Conservation (phyloP, 164 flowering plant species). For the Litsea cubeba region DNA sequence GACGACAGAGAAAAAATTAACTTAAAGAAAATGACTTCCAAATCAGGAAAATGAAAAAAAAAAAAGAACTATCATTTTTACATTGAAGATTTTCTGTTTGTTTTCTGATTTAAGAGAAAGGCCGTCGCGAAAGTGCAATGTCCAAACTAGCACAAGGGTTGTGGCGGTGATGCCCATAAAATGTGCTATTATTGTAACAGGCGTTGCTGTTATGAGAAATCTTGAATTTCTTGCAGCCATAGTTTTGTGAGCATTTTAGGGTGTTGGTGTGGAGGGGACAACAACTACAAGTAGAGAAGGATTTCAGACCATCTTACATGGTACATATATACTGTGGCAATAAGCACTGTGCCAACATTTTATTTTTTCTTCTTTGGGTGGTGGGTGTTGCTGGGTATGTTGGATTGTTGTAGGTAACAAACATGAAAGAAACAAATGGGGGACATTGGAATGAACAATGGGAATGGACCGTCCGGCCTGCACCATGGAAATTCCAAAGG, state of each 20-base stretch:
- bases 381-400: no score
- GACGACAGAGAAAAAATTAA: no score
- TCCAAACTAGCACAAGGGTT: constrained; percentile 55
- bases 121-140: constrained; percentile 20
- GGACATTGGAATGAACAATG: neutral
- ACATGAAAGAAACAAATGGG: neutral
- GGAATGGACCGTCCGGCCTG: constrained; percentile 2
- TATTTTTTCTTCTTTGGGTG: no score
- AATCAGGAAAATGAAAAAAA: no score
- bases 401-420: no score
- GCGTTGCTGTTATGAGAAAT: constrained; percentile 20
- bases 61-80: neutral
- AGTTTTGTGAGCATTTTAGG: no score
- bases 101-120: constrained; percentile 15
- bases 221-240: constrained; percentile 31
- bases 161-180: constrained; percentile 37
- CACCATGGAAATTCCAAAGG: neutral
- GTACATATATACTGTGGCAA: neutral
- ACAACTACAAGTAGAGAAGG: neutral
- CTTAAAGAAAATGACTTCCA: no score
- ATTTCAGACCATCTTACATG: neutral
- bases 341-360: no score
- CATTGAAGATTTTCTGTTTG: constrained; percentile 23
- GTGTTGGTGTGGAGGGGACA: no score
- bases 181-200: constrained; percentile 40